Base-by-base conservation (phyloP, 345 rosid genomes). In the Aquilaria yunnanensis region DNA sequence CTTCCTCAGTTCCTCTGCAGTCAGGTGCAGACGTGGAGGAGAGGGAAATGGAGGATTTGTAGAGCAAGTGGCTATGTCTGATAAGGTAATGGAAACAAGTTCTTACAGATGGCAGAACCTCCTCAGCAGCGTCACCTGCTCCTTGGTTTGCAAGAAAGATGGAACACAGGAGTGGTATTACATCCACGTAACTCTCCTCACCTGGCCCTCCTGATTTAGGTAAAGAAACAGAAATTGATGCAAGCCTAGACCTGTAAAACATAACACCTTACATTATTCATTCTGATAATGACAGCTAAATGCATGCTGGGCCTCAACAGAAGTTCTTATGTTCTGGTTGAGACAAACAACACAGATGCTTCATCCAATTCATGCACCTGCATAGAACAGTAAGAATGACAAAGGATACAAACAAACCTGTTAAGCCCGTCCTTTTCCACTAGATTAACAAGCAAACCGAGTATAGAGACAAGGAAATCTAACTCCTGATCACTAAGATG, bases 391-490 rank as follows among this genome's bases (percentile, higher is more conserved):
- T 9, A 54, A 23, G 32, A 29, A 54, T 29, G 33, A 52, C 29
- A 30, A 14, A 55, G 58, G 62, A 72, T 58, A 9, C 10, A n/a
- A 16, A 54, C 59, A 75, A 65, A 90, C 99, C 96, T 93, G 90
- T 93, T 93, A 50, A 56, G 59, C 58, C 81, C 97, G 61, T 90
- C 88, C 81, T 93, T 93, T 85, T 93, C 99, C 8, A 93, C 92
- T 78, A 93, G 78, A 77, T 93, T 93, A 70, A 93, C 95, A 16
- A 93, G 86, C 67, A 93, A 73, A 34, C 99, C 99, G 75, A 93
- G 70, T 67, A 93, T 86, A 52, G 97, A 97, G 72, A 93, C 97
- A 65, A 90, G 99, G 73, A 93, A 83, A 80, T 93, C 99, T 70
- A 88, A 69, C 74, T 93, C 97, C 65, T 87, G 95, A 65, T 93